Base-by-base conservation (phyloP, 352 stramenopile species). In the Pythium volutum region DNA sequence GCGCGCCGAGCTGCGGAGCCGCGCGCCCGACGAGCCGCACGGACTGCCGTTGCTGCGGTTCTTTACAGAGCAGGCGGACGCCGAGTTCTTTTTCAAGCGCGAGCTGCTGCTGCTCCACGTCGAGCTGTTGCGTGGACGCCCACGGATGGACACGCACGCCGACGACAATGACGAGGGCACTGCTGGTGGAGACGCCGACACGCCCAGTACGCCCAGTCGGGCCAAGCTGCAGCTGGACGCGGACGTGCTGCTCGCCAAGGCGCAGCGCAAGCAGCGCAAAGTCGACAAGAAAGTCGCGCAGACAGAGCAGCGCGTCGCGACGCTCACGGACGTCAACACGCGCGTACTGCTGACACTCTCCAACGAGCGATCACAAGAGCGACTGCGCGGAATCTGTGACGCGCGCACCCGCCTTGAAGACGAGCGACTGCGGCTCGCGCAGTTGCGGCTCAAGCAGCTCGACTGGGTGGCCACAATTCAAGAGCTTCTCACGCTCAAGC, bases 181-280 rank as follows among this genome's bases (percentile, higher is more conserved):
- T n/a, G n/a, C n/a, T n/a, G n/a, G n/a, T n/a, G n/a, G n/a, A n/a
- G 27, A 38, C n/a, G 25, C 15, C 25, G 41, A 63, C 31, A 42
- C 34, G 12, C 3, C 11, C 23, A 18, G 2, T 11, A 11, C 23
- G 7, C 36, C 41, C 2, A 39, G 33, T n/a, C 27, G 22, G 0
- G 60, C 34, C 10, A 41, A 66, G 9, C 39, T 79, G 22, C 38
- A 62, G 3, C 62, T 69, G 3, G 61, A 81, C 9, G 36, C 51
- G 1, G 63, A 63, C 2, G 29, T 51, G 2, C 16, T 81, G 11
- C 47, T 71, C 2, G 64, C 62, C 15, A 70, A 73, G 48, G 33
- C 72, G 0, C 77, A 87, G 46, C 69, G 81, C 9, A 87, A 88
- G 56, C 56, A 79, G 23, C 76, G 78, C 26, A 82, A 77, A 58